A percentile compares a stretch with the other conserved stretches of the same genome.
Evolutionary conservation across 768 basidiomycete species (phyloP).

Genomic region (Fistulinella prunicolor): DNA sequence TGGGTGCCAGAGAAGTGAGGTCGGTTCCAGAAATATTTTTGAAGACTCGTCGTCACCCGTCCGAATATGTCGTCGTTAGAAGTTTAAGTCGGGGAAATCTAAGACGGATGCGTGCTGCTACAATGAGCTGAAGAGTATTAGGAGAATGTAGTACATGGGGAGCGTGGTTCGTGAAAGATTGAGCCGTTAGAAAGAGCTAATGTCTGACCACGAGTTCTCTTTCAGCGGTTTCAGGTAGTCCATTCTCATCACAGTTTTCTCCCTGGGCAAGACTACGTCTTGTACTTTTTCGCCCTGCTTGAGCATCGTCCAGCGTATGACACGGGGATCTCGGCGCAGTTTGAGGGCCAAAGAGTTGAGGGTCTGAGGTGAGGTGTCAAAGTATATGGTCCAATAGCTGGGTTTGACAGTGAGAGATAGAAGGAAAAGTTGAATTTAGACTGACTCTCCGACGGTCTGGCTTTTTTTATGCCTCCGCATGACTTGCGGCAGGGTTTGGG

Average conservation of each 20-base stretch:
- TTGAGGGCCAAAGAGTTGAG: slow-evolving; percentile 61
- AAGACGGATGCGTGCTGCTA: background rate
- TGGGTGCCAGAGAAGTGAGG: no score
- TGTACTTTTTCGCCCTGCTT: slow-evolving; percentile 74
- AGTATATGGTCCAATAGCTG: slow-evolving; percentile 91
- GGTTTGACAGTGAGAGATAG: slow-evolving; percentile 4
- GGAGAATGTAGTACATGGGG: background rate
- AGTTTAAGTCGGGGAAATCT: no score
- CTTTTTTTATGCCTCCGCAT: slow-evolving; percentile 63
- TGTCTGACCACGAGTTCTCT: slow-evolving; percentile 28
- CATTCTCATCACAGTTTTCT: slow-evolving; percentile 38
- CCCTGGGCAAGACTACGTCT: slow-evolving; percentile 56
- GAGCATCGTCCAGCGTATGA: slow-evolving; percentile 78
- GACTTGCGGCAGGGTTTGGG: slow-evolving; percentile 65
- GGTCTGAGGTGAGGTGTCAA: slow-evolving; percentile 78
- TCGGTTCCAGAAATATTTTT: no score
- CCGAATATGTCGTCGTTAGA: no score
- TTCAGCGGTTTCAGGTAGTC: slow-evolving; percentile 23
- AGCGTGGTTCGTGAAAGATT: background rate
- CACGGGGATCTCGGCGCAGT: slow-evolving; percentile 76
- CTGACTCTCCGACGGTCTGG: slow-evolving; percentile 73
- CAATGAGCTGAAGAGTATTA: background rate
- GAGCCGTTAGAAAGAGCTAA: slow-evolving; percentile 10
- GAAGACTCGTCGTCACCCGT: no score
- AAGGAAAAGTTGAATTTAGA: slow-evolving; percentile 18